Evolutionary conservation across 164 flowering plant genomes (phyloP), one percentile per base, ranked within the genome.

Genomic region (Magnolia kwangsiensis): DNA sequence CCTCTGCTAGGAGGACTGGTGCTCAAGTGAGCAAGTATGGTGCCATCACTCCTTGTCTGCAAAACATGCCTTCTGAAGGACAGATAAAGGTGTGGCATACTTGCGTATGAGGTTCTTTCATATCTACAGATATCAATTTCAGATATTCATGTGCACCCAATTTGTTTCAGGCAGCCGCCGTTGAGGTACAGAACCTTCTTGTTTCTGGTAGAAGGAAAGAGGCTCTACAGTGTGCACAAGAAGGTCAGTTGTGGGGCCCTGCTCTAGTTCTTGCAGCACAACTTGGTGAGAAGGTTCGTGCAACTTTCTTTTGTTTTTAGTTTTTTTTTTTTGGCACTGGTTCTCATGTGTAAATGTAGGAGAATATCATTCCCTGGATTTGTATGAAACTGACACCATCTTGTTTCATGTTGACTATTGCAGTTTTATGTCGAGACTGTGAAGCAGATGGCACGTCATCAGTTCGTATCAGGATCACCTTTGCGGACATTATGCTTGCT

Each of bases 201-300:
- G 97, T 94, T 71, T 85, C 98, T 82, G 99, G 99, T 78, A 89
- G 86, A 82, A 90, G 88, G 81, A 86, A 78, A 78, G 98, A 94
- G 81, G 99, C 99, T 81, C 83, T 96, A 20, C 90, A 87, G 31
- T 88, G 91, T 89, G 99, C 99, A 76, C 90, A 87, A 78, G 92
- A 90, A 81, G 97, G 98, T 82, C 98, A 96, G 78, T 82, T 96
- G 76, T 96, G 99, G 99, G 97, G 98, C 51, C 93, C 90, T 74
- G 99, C 98, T 8, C 89, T 96, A 74, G 86, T 90, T 78, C 90
- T 96, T 84, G 98, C 99, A 51, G 87, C 93, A 63, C 90, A 93
- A 76, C 96, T 94, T 73, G 97, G 99, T 37, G 89, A 92, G 69
- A 90, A 92, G 95, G 99, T 96, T 79, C 24, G 18, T 69, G 72